Evolutionary conservation across 345 rosid genomes (phyloP).

Genomic region (Salix viminalis): DNA sequence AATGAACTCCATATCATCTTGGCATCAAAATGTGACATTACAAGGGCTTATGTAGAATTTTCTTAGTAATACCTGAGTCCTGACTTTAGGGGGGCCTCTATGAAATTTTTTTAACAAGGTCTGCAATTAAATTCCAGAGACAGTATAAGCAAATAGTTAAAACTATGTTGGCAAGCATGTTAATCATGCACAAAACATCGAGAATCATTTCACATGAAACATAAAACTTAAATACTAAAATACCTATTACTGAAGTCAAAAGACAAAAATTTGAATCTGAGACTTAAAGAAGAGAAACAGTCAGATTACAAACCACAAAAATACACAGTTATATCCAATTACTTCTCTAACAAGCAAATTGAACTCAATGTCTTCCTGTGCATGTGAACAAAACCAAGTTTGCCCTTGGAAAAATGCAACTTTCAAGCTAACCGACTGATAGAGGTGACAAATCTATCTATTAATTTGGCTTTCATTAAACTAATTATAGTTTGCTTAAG

Average conservation of each 20-base stretch:
- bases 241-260: background rate
- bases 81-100: slow-evolving; percentile 92
- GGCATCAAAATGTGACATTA: slow-evolving; percentile 1
- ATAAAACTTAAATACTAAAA: background rate
- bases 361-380: background rate
- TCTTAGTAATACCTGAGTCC: slow-evolving; percentile 73
- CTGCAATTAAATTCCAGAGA: slow-evolving; percentile 42
- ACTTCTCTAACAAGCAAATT: background rate
- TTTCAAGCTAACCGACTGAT: background rate
- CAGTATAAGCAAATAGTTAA: slow-evolving; percentile 4
- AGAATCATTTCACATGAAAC: background rate
- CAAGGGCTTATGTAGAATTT: background rate
- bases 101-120: slow-evolving; percentile 85
- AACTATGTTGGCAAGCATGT: background rate
- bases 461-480: background rate
- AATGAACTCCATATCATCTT: slow-evolving; percentile 10
- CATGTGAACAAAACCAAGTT: background rate
- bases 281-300: background rate
- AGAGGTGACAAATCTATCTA: background rate
- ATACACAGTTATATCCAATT: background rate
- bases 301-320: background rate
- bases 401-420: background rate
- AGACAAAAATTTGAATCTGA: background rate
- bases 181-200: background rate
- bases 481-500: background rate